Evolutionary conservation across 352 stramenopile species (phyloP), one percentile per base, ranked within the genome.

Genomic region (Globisporangium emineosum): DNA sequence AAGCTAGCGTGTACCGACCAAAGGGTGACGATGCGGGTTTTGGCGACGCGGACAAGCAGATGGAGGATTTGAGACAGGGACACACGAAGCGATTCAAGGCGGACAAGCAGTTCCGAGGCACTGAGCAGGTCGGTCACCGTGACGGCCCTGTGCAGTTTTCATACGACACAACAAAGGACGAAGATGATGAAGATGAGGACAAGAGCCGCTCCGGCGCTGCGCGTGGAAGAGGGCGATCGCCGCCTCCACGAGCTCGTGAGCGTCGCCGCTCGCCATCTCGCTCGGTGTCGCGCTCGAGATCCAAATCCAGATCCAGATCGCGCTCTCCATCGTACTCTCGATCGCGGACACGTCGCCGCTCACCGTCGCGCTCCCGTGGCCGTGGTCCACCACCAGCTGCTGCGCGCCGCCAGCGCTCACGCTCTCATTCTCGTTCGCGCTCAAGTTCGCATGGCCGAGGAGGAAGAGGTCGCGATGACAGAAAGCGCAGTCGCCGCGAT

Each of bases 211-310:
- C 51, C 37, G 27, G 15, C 42, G 51, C 15, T 29, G 13, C 40
- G 0, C 47, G 53, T 25, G 51, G 62, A 66, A 35, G 45, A 65
- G 52, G 56, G 54, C 50, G 69, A 54, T 64, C 69, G 37, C 49
- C 60, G 17, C 62, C 66, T 2, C 27, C 49, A 6, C 63, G 53
- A 19, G 60, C 52, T 12, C 47, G 64, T 57, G 67, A 66, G 5
- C 60, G 60, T 17, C 97, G 93, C 72, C 98, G 88, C 52, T 95
- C 86, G 30, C 86, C 82, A 77, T 99, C 97, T 43, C 94, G 91
- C 74, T 99, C 97, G 57, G 95, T 90, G 65, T 97, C 94, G 53
- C 97, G 83, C 68, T 99, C 95, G 27, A 83, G 90, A 17, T 57
- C 50, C 5, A 57, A 30, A n/a, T 57, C 50, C 50, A 33, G 29